phyloP scores from a whole-genome alignment of 2,329 filamentous ascomycete species.

The Pseudogymnoascus sp. region DNA sequence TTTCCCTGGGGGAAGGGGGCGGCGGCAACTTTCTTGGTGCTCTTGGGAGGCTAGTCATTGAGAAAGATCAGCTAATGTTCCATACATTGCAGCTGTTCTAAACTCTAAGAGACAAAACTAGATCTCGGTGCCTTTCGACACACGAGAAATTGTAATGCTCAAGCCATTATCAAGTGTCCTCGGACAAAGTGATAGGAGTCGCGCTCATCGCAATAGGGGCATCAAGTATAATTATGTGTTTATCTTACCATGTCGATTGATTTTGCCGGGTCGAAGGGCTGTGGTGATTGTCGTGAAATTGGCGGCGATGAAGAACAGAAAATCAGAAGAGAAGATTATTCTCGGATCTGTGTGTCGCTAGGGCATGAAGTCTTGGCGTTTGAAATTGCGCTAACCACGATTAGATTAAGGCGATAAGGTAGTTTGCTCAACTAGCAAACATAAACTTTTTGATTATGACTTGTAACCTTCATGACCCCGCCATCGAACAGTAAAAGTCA shows the following conservation, averaged over 20 bases:
- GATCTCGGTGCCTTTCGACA: conserved; percentile 26
- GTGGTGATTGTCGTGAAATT: conserved; percentile 39
- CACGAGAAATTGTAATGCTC: conserved; percentile 40
- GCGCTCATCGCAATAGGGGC: conserved; percentile 21
- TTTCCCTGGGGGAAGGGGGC: conserved; percentile 95
- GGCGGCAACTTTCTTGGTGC: conserved; percentile 95
- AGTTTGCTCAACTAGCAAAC: conserved; percentile 14
- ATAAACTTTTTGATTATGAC: conserved; percentile 13
- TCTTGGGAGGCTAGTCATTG: conserved; percentile 74
- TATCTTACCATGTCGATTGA: conserved; percentile 57
- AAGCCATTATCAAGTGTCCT: conserved; percentile 49
- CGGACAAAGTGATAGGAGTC: conserved; percentile 27
- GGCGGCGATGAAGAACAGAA: conserved; percentile 31
- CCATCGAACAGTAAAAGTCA: background rate
- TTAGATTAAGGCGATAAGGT: conserved; percentile 5
- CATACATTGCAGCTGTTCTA: conserved; percentile 73
- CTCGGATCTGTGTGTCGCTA: conserved; percentile 16
- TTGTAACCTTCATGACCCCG: conserved; percentile 10
- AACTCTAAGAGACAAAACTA: conserved; percentile 74
- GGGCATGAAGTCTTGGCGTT: conserved; percentile 22
- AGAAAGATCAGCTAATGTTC: conserved; percentile 52
- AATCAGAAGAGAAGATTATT: conserved; percentile 26
- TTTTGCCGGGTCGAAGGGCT: conserved; percentile 39
- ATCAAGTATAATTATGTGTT: conserved; percentile 16
- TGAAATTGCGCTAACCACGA: conserved; percentile 1